Evolutionary conservation across 2,329 filamentous ascomycete genomes (phyloP).

Genomic region (Trichoderma sp.): DNA sequence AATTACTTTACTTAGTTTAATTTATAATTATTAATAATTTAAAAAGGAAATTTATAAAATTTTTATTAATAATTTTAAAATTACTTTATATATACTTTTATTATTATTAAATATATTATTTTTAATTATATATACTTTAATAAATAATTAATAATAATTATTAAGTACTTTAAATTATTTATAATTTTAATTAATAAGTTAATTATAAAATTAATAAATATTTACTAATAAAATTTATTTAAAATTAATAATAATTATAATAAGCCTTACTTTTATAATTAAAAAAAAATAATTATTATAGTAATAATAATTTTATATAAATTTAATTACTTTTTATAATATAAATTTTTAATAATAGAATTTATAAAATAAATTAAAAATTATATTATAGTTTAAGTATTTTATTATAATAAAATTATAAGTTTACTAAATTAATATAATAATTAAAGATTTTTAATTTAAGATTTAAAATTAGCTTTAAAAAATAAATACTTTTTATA

Average conservation of each 20-base stretch:
- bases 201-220: neutral
- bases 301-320: neutral
- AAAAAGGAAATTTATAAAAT: neutral
- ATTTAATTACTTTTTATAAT: neutral
- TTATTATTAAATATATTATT: neutral
- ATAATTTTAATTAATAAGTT: neutral
- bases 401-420: neutral
- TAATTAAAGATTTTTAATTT: neutral
- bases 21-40: neutral
- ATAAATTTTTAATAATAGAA: neutral
- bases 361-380: neutral
- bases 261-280: neutral
- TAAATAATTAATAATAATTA: neutral
- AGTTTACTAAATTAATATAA: neutral
- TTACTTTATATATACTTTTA: neutral
- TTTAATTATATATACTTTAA: neutral
- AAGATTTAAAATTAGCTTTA: neutral
- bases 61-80: neutral
- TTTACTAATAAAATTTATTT: neutral
- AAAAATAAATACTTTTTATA: neutral
- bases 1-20: neutral
- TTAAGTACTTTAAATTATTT: neutral
- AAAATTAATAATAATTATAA: neutral
- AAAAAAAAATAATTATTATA: neutral
- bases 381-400: neutral